phyloP scores from a whole-genome alignment of 2,329 filamentous ascomycete genomes.

The Clonostachys sp. region DNA sequence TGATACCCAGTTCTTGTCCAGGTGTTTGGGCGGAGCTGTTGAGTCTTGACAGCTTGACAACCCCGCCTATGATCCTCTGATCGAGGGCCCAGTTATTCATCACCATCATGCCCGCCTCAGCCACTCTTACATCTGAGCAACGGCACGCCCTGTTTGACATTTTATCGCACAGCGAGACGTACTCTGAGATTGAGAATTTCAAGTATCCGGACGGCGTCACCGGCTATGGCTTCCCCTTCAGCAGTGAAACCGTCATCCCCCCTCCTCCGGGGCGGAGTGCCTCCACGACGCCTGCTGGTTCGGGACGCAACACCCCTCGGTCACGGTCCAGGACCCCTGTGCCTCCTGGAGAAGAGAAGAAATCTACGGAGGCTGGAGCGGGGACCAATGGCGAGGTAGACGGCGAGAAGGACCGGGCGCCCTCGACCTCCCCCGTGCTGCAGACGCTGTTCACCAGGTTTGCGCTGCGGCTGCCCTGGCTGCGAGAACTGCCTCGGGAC shows the following conservation, averaged over 20 bases:
- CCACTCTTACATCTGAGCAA: slow-evolving; percentile 28
- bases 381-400: slow-evolving; percentile 4
- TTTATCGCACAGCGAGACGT: slow-evolving; percentile 54
- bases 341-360: slow-evolving; percentile 2
- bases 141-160: slow-evolving; percentile 53
- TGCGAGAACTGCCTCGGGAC: slow-evolving; percentile 55
- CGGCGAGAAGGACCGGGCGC: slow-evolving; percentile 13
- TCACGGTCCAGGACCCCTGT: slow-evolving; percentile 15
- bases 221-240: slow-evolving; percentile 68
- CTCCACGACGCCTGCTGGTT: slow-evolving; percentile 5
- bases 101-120: background rate
- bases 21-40: no score
- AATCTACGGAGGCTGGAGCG: slow-evolving; percentile 4
- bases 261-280: background rate
- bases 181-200: slow-evolving; percentile 68
- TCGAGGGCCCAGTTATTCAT: background rate
- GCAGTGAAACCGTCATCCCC: slow-evolving; percentile 9
- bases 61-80: no score
- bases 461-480: slow-evolving; percentile 60
- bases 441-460: slow-evolving; percentile 65
- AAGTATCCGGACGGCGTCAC: slow-evolving; percentile 60
- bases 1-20: no score
- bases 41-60: no score
- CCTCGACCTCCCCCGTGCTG: slow-evolving; percentile 58
- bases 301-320: slow-evolving; percentile 14